These are phyloP conservation scores for Macrolepiota fuliginosa DNA, from an alignment of 768 basidiomycete genomes.

Conservation along the genomic window DNA sequence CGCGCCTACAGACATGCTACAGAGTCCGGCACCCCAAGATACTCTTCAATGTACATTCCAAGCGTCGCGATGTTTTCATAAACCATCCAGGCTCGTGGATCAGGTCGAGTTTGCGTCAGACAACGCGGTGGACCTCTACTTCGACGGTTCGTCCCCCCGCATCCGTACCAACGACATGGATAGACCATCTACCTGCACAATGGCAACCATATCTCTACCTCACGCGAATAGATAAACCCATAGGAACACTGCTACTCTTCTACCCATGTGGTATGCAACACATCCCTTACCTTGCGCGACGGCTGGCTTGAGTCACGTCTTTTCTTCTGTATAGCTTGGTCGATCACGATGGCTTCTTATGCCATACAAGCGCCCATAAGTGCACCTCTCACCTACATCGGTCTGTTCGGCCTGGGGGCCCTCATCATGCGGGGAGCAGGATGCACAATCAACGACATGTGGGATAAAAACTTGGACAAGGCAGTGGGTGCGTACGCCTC, in stretches of 20 bases:
- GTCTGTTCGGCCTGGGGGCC: slow-evolving; percentile 87
- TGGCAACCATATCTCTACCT: slow-evolving; percentile 80
- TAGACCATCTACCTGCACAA: slow-evolving; percentile 58
- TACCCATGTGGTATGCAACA: slow-evolving; percentile 85
- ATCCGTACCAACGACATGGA: slow-evolving; percentile 46
- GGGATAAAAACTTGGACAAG: slow-evolving; percentile 91
- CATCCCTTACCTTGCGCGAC: neutral
- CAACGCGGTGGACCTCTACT: slow-evolving; percentile 3
- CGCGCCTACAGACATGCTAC: neutral
- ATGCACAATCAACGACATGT: slow-evolving; percentile 99
- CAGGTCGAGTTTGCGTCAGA: neutral
- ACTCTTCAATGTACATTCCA: neutral
- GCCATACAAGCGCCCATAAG: slow-evolving; percentile 65
- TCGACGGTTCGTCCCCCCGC: slow-evolving; percentile 2
- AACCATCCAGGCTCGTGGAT: neutral
- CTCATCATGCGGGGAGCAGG: slow-evolving; percentile 97
- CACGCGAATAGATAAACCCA: slow-evolving; percentile 93
- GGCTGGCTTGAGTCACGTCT: slow-evolving; percentile 1
- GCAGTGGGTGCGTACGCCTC: slow-evolving; percentile 66
- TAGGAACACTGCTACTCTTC: slow-evolving; percentile 87
- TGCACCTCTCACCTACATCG: slow-evolving; percentile 70
- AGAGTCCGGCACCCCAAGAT: neutral
- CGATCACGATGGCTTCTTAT: slow-evolving; percentile 95
- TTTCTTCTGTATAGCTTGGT: slow-evolving; percentile 72
- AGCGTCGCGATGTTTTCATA: neutral